Evolutionary conservation across 1,139 yeast genomes (phyloP).

Genomic region (Candida sp.): DNA sequence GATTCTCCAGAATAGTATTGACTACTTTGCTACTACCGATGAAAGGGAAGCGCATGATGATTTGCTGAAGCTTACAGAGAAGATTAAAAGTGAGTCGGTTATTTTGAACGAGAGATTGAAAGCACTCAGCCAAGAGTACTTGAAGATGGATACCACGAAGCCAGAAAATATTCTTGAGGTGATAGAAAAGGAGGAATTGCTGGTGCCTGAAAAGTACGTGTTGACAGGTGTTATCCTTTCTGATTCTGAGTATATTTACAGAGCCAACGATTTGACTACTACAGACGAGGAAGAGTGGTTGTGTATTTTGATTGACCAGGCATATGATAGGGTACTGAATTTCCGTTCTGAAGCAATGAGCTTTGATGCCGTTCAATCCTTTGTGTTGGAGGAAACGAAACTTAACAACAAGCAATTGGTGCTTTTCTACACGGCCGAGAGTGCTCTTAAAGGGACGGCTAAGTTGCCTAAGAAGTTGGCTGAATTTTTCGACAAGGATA

Average conservation of each 20-base stretch:
- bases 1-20: conserved; percentile 25
- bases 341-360: conserved; percentile 22
- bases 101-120: conserved; percentile 21
- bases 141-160: conserved; percentile 25
- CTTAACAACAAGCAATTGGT: conserved; percentile 19
- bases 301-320: conserved; percentile 13
- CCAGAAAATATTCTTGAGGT: conserved; percentile 23
- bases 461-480: conserved; percentile 17
- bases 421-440: conserved; percentile 23
- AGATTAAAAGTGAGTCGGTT: conserved; percentile 19
- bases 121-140: conserved; percentile 20
- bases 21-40: conserved; percentile 17
- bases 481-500: conserved; percentile 22
- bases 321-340: conserved; percentile 18
- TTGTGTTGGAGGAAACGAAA: conserved; percentile 19
- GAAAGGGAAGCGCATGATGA: conserved; percentile 26
- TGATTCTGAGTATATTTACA: conserved; percentile 32
- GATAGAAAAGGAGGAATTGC: conserved; percentile 13
- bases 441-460: conserved; percentile 9
- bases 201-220: conserved; percentile 23
- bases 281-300: conserved; percentile 20
- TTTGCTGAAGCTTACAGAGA: conserved; percentile 23
- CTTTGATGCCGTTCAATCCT: conserved; percentile 22
- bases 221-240: conserved; percentile 33
- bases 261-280: conserved; percentile 9